A percentile compares a stretch with the other conserved stretches of the same genome.
phyloP scores from a whole-genome alignment of 139 green algal species.

The Chlamydomonas schloesseri region DNA sequence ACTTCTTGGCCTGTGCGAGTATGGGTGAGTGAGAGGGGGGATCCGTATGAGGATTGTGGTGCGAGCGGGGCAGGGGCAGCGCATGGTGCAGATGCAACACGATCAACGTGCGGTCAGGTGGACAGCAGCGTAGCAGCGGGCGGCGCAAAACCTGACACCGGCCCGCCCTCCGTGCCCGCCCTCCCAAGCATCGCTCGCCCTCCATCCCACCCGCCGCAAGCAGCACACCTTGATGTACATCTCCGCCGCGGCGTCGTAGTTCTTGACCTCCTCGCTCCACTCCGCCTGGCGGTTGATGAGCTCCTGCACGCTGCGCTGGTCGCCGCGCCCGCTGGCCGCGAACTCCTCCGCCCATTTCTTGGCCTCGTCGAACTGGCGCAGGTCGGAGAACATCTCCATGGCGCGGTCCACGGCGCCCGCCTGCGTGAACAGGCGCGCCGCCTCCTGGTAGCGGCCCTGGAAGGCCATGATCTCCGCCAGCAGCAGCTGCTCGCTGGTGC shows the following conservation, averaged over 20 bases:
- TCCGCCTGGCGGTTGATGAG: constrained; percentile 84
- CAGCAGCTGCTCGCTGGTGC: constrained; percentile 56
- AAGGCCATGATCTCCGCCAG: constrained; percentile 81
- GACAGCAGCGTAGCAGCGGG: no score
- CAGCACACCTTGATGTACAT: constrained; percentile 85
- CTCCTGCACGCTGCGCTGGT: constrained; percentile 66
- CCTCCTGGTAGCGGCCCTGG: constrained; percentile 80
- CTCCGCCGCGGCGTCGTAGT: constrained; percentile 83
- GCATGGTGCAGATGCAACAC: no score
- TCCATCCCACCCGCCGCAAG: background rate
- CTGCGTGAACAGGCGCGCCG: constrained; percentile 75
- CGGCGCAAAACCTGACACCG: no score
- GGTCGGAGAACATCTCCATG: constrained; percentile 88
- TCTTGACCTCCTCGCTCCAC: constrained; percentile 86
- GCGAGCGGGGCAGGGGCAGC: no score
- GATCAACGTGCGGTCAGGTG: no score
- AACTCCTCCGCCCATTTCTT: constrained; percentile 83
- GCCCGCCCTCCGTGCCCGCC: background rate
- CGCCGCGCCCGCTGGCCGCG: constrained; percentile 52
- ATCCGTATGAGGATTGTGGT: background rate
- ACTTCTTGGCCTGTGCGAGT: constrained; percentile 70
- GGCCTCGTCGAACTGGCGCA: constrained; percentile 87
- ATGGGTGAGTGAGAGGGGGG: background rate
- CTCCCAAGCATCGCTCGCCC: background rate
- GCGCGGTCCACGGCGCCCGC: constrained; percentile 64